Percentiles rank a stretch among this genome's conserved stretches.
Evolutionary conservation across 331 rosid genomes (phyloP).

Genomic region (Malus hybrid): DNA sequence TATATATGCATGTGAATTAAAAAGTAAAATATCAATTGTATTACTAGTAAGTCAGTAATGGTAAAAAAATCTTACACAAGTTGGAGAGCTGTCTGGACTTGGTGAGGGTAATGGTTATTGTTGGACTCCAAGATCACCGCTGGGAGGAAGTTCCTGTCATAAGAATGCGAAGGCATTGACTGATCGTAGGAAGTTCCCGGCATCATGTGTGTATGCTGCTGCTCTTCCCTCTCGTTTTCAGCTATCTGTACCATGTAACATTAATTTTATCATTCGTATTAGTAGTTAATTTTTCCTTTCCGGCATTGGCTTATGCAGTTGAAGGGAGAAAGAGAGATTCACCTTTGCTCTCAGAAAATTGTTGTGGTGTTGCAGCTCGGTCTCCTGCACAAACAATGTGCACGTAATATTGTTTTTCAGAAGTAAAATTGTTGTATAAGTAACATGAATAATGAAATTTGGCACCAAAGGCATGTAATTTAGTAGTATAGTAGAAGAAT

Average conservation of each 20-base stretch:
- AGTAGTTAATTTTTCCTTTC: no score
- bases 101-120: conserved; percentile 47
- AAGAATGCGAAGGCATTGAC: conserved; percentile 39
- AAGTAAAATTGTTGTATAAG: no score
- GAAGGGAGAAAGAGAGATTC: conserved; percentile 11
- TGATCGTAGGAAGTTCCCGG: conserved; percentile 38
- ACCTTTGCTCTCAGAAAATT: conserved; percentile 83
- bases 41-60: no score
- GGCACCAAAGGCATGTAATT: not conserved
- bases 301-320: no score
- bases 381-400: conserved; percentile 48
- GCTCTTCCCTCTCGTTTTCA: conserved; percentile 66
- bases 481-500: not conserved
- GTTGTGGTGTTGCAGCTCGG: conserved; percentile 79
- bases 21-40: no score
- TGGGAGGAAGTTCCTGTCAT: conserved; percentile 53
- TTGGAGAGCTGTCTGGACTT: conserved; percentile 72
- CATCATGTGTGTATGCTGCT: conserved; percentile 54
- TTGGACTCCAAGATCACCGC: conserved; percentile 35
- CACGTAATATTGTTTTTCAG: not conserved
- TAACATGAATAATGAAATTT: no score
- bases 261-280: not conserved
- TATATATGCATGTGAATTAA: no score
- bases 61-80: conserved; percentile 48
- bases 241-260: conserved; percentile 45